These are phyloP conservation scores for Barnettozyma hawaiiensis DNA, from an alignment of 1,139 yeast genomes.

Conservation along the genomic window DNA sequence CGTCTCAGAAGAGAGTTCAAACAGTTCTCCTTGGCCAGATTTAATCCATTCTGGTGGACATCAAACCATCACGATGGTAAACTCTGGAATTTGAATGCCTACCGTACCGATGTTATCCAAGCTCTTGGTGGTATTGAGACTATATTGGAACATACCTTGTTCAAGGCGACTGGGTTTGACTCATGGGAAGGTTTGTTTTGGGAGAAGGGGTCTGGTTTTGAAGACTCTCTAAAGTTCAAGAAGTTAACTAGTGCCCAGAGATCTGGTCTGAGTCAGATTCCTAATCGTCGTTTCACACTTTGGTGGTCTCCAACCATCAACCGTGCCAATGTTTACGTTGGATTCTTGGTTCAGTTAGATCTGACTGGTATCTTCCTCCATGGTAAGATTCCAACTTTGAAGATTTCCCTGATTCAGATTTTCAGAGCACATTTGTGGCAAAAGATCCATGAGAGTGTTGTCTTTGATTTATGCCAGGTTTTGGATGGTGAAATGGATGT, in stretches of 20 bases:
- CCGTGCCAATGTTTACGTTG: slow-evolving; percentile 96
- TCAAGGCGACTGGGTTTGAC: slow-evolving; percentile 95
- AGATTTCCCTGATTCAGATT: slow-evolving; percentile 91
- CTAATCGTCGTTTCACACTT: slow-evolving; percentile 91
- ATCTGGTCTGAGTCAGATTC: slow-evolving; percentile 95
- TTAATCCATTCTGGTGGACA: slow-evolving; percentile 97
- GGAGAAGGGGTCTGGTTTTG: slow-evolving; percentile 97
- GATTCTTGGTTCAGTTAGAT: slow-evolving; percentile 93
- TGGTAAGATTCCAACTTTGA: slow-evolving; percentile 95
- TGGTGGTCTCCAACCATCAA: slow-evolving; percentile 99
- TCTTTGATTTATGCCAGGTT: slow-evolving; percentile 89
- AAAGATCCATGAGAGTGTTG: slow-evolving; percentile 93
- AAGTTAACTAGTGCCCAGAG: slow-evolving; percentile 96
- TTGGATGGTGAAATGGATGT: slow-evolving; percentile 83
- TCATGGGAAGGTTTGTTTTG: slow-evolving; percentile 99
- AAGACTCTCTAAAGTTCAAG: slow-evolving; percentile 90
- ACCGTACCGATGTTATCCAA: slow-evolving; percentile 93
- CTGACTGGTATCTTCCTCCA: slow-evolving; percentile 94
- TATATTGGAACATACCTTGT: slow-evolving; percentile 88
- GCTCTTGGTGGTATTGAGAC: slow-evolving; percentile 98
- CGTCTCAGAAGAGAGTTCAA: slow-evolving; percentile 76
- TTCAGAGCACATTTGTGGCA: slow-evolving; percentile 99
- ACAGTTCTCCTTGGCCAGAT: slow-evolving; percentile 63
- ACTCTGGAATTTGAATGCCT: slow-evolving; percentile 88
- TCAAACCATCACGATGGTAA: slow-evolving; percentile 91